A percentile compares a stretch with the other conserved stretches of the same genome.
These are phyloP conservation scores for Colletotrichum euphorbiae DNA, from an alignment of 2,329 filamentous ascomycete species.

Conservation along the genomic window DNA sequence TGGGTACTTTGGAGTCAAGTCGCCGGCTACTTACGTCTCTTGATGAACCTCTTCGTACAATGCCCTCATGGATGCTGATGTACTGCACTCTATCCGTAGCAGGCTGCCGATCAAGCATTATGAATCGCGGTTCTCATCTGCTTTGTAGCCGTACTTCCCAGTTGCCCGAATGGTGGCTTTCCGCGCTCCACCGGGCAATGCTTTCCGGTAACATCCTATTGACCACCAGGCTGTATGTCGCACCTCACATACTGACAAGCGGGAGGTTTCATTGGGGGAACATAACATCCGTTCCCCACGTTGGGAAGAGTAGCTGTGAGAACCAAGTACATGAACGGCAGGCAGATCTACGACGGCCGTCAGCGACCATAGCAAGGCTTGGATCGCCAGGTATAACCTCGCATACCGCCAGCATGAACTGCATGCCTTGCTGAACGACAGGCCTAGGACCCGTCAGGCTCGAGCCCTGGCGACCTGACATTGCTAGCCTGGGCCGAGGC, in stretches of 20 bases:
- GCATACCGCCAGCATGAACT: constrained; percentile 3
- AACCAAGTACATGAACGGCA: neutral
- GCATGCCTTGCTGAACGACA: neutral
- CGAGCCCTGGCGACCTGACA: neutral
- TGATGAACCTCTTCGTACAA: neutral
- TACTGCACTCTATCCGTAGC: neutral
- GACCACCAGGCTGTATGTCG: constrained; percentile 20
- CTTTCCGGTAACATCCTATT: constrained; percentile 26
- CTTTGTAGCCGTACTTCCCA: constrained; percentile 3
- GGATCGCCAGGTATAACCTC: neutral
- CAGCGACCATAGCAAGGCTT: constrained; percentile 9
- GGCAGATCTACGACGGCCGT: constrained; percentile 3
- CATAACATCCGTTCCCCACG: neutral
- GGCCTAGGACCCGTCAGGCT: constrained; percentile 11
- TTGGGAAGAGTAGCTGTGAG: neutral
- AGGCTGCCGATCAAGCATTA: constrained; percentile 24
- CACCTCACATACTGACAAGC: constrained; percentile 1
- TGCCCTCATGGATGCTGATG: constrained; percentile 9
- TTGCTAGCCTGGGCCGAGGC: neutral
- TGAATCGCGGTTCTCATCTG: constrained; percentile 14
- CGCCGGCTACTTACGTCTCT: neutral
- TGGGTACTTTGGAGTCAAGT: constrained; percentile 15
- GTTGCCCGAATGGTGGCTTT: constrained; percentile 20
- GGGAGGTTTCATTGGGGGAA: constrained; percentile 1
- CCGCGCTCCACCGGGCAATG: constrained; percentile 17